A percentile compares a stretch with the other conserved stretches of the same genome.
Evolutionary conservation across 768 basidiomycete species (phyloP).

Genomic region (Lentinus tigrinus): DNA sequence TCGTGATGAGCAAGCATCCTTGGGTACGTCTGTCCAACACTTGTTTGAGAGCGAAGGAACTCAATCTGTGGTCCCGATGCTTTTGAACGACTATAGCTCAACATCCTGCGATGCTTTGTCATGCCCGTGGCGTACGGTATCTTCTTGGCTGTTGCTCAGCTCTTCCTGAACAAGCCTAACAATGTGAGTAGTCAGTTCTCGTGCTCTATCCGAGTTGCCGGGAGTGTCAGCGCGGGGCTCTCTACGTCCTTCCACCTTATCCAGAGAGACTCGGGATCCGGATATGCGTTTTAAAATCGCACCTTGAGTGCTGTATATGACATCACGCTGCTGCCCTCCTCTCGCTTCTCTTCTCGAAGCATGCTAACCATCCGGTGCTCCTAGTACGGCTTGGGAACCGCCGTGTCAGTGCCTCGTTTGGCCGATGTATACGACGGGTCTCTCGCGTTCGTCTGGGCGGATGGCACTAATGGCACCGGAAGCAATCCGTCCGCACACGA

Average conservation of each 20-base stretch:
- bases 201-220: neutral
- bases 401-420: slow-evolving; percentile 49
- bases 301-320: too few species aligned
- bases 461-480: slow-evolving; percentile 57
- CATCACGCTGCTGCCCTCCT: too few species aligned
- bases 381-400: slow-evolving; percentile 66
- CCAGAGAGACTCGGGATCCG: too few species aligned
- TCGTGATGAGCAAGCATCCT: slow-evolving; percentile 63
- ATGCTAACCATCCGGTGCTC: neutral
- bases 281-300: too few species aligned
- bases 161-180: slow-evolving; percentile 57
- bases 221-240: too few species aligned
- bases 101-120: too few species aligned
- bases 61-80: too few species aligned
- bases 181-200: slow-evolving; percentile 42
- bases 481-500: slow-evolving; percentile 49
- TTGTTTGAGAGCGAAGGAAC: neutral
- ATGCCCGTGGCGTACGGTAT: slow-evolving; percentile 65
- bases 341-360: neutral
- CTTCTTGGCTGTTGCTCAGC: slow-evolving; percentile 64
- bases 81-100: too few species aligned
- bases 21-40: slow-evolving; percentile 42
- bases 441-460: slow-evolving; percentile 62
- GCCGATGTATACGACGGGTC: slow-evolving; percentile 51
- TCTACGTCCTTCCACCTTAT: too few species aligned